Percentiles rank a stretch among this genome's conserved stretches.
Conservation (phyloP, 2,329 filamentous ascomycete species). For the Leptoxyphium fumago region DNA sequence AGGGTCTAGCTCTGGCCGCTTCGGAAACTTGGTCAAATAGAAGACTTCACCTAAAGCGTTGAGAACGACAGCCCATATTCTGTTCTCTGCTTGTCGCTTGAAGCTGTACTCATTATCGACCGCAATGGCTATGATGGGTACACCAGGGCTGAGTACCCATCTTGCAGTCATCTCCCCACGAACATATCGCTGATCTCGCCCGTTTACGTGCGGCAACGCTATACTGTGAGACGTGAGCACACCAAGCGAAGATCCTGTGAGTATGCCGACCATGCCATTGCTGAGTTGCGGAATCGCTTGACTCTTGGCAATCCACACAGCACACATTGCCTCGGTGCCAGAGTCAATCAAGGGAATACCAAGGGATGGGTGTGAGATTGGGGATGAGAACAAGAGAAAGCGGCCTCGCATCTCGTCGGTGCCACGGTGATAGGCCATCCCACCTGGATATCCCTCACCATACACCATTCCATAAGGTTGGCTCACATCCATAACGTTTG, state of each 20-base stretch:
- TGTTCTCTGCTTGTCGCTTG: conserved; percentile 51
- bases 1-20: conserved; percentile 35
- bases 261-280: conserved; percentile 63
- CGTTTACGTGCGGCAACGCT: conserved; percentile 33
- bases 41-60: conserved; percentile 89
- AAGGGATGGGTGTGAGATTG: conserved; percentile 45
- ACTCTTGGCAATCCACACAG: conserved; percentile 84
- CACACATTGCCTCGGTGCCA: conserved; percentile 55
- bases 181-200: conserved; percentile 47
- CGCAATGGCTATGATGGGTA: conserved; percentile 72
- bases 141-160: conserved; percentile 83
- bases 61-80: conserved; percentile 82
- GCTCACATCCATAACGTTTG: conserved; percentile 84
- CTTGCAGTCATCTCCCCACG: conserved; percentile 71
- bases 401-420: conserved; percentile 61
- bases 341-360: conserved; percentile 67
- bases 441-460: conserved; percentile 75
- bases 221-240: conserved; percentile 72
- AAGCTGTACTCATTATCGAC: conserved; percentile 71
- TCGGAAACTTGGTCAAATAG: conserved; percentile 61
- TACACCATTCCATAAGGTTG: conserved; percentile 70
- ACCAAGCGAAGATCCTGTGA: conserved; percentile 72
- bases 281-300: conserved; percentile 55
- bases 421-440: conserved; percentile 63
- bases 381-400: conserved; percentile 50